These are phyloP conservation scores for Leccinum cinnamomeum DNA, from an alignment of 1,284 basidiomycete species.

Conservation along the genomic window DNA sequence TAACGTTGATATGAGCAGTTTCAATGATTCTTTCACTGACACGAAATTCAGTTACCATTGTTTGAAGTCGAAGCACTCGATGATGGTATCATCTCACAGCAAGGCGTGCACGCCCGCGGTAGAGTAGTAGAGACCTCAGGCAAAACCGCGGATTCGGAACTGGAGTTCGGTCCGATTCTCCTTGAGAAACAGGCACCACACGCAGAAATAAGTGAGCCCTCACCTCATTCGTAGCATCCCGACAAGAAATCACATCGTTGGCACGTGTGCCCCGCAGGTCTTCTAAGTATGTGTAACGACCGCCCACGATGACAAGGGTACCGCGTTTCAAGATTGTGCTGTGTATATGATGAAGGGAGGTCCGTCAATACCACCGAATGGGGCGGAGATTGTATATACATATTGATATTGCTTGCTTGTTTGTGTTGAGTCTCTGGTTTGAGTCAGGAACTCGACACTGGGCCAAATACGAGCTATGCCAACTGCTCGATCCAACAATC, in stretches of 20 bases:
- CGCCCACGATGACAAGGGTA: conserved; percentile 38
- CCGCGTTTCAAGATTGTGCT: conserved; percentile 40
- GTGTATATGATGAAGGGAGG: neutral
- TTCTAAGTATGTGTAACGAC: conserved; percentile 35
- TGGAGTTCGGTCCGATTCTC: neutral
- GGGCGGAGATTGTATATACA: neutral
- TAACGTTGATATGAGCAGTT: neutral
- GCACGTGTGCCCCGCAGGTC: conserved; percentile 43
- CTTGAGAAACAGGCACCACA: neutral
- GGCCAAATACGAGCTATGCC: neutral
- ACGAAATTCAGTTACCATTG: neutral
- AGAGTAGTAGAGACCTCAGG: neutral
- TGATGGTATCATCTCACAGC: neutral
- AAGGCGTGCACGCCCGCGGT: neutral
- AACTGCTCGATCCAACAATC: conserved; percentile 16
- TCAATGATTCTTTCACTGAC: neutral
- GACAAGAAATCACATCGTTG: conserved; percentile 37
- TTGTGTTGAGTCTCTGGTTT: neutral
- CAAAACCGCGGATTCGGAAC: neutral
- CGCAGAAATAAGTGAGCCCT: neutral
- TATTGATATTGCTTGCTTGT: conserved; percentile 7
- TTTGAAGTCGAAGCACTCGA: neutral
- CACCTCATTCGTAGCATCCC: conserved; percentile 37
- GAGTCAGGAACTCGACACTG: conserved; percentile 14
- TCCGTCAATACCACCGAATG: neutral